phyloP scores from a whole-genome alignment of 306 rosid genomes.

The Arachis stenosperma region DNA sequence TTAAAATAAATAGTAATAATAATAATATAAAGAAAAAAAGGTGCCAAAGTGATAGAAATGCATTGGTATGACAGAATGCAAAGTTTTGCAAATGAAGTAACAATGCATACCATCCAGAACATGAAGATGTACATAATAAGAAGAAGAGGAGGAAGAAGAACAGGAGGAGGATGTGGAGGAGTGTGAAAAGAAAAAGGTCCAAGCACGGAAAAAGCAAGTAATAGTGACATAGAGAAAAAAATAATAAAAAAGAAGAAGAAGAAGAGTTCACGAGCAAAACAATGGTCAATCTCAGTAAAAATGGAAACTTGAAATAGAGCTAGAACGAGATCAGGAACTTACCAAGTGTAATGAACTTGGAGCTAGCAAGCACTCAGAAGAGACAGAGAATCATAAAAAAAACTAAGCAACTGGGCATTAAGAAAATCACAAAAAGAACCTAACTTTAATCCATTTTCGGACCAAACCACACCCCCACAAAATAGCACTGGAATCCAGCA shows the following conservation, averaged over 20 bases:
- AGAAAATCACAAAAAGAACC: constrained; percentile 39
- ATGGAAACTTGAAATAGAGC: constrained; percentile 29
- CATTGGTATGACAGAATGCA: constrained; percentile 28
- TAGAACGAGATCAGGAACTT: constrained; percentile 45
- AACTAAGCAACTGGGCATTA: constrained; percentile 47
- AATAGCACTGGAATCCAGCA: constrained; percentile 31
- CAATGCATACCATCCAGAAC: constrained; percentile 36
- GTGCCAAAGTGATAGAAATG: too few relatives aligned
- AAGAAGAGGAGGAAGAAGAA: background rate
- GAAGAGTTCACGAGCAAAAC: constrained; percentile 37
- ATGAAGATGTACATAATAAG: constrained; percentile 19
- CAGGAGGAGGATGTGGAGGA: background rate
- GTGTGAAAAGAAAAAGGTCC: constrained; percentile 6
- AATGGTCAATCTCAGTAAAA: constrained; percentile 26
- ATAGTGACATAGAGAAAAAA: constrained; percentile 42
- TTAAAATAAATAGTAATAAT: too few relatives aligned
- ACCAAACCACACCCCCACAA: constrained; percentile 41
- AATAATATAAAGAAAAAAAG: too few relatives aligned
- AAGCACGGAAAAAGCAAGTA: constrained; percentile 30
- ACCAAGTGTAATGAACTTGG: constrained; percentile 42
- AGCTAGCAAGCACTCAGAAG: constrained; percentile 35
- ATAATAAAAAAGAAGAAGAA: background rate
- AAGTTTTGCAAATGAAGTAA: constrained; percentile 9
- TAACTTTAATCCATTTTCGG: constrained; percentile 28
- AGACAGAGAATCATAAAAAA: constrained; percentile 30